These are phyloP conservation scores for Tuber indicum DNA, from an alignment of 495 filamentous ascomycete species.

Conservation along the genomic window DNA sequence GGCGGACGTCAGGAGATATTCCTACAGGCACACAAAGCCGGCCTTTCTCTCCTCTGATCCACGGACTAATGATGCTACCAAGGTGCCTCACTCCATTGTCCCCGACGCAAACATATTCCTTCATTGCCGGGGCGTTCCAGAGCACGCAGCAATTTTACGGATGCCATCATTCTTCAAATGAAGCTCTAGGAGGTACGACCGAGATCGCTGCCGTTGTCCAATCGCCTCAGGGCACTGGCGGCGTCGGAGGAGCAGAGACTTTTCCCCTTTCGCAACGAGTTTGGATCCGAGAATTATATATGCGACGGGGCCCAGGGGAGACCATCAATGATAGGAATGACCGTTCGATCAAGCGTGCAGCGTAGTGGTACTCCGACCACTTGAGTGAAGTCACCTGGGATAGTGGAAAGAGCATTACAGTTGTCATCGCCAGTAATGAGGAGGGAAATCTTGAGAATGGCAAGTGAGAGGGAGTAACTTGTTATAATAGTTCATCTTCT, in stretches of 20 bases:
- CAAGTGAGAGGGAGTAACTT: constrained; percentile 54
- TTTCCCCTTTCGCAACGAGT: constrained; percentile 99
- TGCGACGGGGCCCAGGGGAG: constrained; percentile 68
- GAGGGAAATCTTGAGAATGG: constrained; percentile 78
- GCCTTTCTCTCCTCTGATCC: too few relatives aligned
- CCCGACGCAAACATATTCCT: too few relatives aligned
- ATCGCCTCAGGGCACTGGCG: constrained; percentile 78
- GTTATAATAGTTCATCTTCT: constrained; percentile 37
- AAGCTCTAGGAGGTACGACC: constrained; percentile 94
- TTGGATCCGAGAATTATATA: constrained; percentile 85
- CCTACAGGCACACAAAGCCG: constrained; percentile 62
- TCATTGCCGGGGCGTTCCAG: too few relatives aligned
- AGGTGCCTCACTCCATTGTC: too few relatives aligned
- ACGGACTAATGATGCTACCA: too few relatives aligned
- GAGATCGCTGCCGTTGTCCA: constrained; percentile 88
- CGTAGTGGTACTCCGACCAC: constrained; percentile 83
- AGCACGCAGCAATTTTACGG: too few relatives aligned
- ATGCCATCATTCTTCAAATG: constrained; percentile 86
- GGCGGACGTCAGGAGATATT: constrained; percentile 63
- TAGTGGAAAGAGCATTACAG: constrained; percentile 53
- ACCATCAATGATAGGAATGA: constrained; percentile 96
- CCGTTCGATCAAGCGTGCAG: constrained; percentile 75
- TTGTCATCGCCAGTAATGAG: constrained; percentile 93
- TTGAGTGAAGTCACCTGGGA: constrained; percentile 51
- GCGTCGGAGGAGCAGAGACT: constrained; percentile 81